phyloP scores from a whole-genome alignment of 202 grass and related monocot genomes.

The Alloteropsis angusta region DNA sequence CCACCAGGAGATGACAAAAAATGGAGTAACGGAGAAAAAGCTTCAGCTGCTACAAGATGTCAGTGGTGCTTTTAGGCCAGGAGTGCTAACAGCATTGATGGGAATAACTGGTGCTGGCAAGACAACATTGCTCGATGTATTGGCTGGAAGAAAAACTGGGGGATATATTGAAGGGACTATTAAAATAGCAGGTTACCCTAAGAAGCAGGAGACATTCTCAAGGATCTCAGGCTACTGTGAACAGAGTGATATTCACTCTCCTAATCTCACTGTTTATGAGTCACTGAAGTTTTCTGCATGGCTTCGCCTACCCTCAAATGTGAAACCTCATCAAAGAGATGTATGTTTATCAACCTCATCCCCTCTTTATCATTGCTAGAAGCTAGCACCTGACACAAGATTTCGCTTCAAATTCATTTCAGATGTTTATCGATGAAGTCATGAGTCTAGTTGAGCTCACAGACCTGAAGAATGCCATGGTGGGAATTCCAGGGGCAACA shows the following conservation, averaged over 20 bases:
- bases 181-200: conserved; percentile 67
- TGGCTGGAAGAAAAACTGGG: conserved; percentile 77
- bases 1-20: conserved; percentile 49
- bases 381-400: background rate
- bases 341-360: conserved; percentile 24
- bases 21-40: conserved; percentile 52
- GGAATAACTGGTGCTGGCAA: conserved; percentile 79
- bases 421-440: conserved; percentile 76
- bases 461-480: conserved; percentile 55
- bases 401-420: conserved; percentile 17
- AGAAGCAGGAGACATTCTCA: conserved; percentile 74
- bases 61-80: conserved; percentile 71
- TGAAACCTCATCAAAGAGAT: conserved; percentile 46
- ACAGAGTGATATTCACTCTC: conserved; percentile 72
- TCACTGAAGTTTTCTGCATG: conserved; percentile 75
- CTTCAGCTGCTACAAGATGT: conserved; percentile 64
- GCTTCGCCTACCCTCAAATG: conserved; percentile 59
- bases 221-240: conserved; percentile 85
- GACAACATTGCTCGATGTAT: conserved; percentile 76
- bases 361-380: conserved; percentile 1
- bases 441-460: conserved; percentile 73
- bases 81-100: conserved; percentile 75
- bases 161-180: conserved; percentile 64
- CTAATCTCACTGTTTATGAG: conserved; percentile 64
- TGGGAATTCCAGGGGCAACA: conserved; percentile 53